These are phyloP conservation scores for Periconia sp. DNA, from an alignment of 2,329 filamentous ascomycete species.

Conservation along the genomic window DNA sequence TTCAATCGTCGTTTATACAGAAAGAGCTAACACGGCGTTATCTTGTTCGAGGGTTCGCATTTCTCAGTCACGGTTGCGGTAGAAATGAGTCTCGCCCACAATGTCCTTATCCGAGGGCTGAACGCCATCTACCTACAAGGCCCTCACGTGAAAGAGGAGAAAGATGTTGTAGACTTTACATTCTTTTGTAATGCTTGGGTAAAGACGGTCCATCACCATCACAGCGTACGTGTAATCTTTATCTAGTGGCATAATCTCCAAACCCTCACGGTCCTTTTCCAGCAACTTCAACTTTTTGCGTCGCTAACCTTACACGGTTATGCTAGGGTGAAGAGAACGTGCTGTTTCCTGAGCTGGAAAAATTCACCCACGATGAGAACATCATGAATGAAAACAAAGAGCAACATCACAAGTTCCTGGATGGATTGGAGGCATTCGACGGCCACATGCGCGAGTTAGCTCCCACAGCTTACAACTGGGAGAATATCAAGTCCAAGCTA, in stretches of 20 bases:
- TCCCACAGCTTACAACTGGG: slow-evolving; percentile 8
- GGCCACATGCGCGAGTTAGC: not conserved
- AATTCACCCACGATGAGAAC: slow-evolving; percentile 27
- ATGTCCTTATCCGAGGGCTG: slow-evolving; percentile 39
- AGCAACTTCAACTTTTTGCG: not conserved
- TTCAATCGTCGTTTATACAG: not conserved
- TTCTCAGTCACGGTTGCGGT: slow-evolving; percentile 20
- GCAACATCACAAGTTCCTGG: slow-evolving; percentile 37
- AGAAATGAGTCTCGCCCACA: slow-evolving; percentile 41
- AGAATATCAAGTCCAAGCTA: slow-evolving; percentile 12
- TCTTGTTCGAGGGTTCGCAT: not conserved
- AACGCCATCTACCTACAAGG: slow-evolving; percentile 42
- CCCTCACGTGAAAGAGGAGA: slow-evolving; percentile 16
- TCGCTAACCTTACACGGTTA: not conserved
- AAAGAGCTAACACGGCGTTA: not conserved
- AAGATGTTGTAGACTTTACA: slow-evolving; percentile 29
- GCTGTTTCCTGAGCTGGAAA: slow-evolving; percentile 41
- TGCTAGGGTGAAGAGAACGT: slow-evolving; percentile 30
- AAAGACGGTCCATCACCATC: slow-evolving; percentile 42
- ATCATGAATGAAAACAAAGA: slow-evolving; percentile 37
- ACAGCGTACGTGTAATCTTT: slow-evolving; percentile 12
- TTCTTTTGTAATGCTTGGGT: slow-evolving; percentile 36
- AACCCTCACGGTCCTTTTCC: not conserved
- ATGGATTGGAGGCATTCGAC: slow-evolving; percentile 25
- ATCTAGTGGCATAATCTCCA: not conserved